These are phyloP conservation scores for Boletus rufocinnamomeus DNA, from an alignment of 768 basidiomycete species.

Conservation along the genomic window DNA sequence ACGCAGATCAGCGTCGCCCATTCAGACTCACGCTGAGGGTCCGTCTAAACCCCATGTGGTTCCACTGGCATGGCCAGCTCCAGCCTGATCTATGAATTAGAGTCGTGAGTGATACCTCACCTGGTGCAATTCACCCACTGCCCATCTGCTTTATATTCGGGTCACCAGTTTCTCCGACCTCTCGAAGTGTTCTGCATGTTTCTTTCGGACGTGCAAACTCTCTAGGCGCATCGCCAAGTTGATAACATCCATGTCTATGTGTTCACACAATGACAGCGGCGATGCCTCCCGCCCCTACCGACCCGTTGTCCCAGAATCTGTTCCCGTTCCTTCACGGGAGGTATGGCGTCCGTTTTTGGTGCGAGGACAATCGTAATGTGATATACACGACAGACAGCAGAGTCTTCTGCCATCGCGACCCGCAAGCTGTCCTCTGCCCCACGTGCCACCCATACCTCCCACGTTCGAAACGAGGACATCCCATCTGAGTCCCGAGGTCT, in stretches of 20 bases:
- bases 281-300: neutral
- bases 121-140: conserved; percentile 8
- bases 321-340: conserved; percentile 6
- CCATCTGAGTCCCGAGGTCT: neutral
- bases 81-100: too few relatives aligned
- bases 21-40: neutral
- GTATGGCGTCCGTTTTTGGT: conserved; percentile 1
- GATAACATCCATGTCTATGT: conserved; percentile 11
- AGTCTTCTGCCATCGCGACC: neutral
- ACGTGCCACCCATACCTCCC: neutral
- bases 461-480: neutral
- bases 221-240: conserved; percentile 9
- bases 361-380: neutral
- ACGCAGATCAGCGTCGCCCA: conserved; percentile 4
- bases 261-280: neutral
- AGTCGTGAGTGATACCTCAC: conserved; percentile 2
- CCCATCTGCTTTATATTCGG: conserved; percentile 12
- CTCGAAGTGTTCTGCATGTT: conserved; percentile 9
- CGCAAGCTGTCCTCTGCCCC: neutral
- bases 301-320: neutral
- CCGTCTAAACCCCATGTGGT: neutral
- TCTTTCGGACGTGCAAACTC: conserved; percentile 18
- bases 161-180: neutral
- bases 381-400: neutral
- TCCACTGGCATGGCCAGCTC: neutral